These are phyloP conservation scores for Euphorbia pulcherrima DNA, from an alignment of 345 rosid genomes.

Conservation along the genomic window DNA sequence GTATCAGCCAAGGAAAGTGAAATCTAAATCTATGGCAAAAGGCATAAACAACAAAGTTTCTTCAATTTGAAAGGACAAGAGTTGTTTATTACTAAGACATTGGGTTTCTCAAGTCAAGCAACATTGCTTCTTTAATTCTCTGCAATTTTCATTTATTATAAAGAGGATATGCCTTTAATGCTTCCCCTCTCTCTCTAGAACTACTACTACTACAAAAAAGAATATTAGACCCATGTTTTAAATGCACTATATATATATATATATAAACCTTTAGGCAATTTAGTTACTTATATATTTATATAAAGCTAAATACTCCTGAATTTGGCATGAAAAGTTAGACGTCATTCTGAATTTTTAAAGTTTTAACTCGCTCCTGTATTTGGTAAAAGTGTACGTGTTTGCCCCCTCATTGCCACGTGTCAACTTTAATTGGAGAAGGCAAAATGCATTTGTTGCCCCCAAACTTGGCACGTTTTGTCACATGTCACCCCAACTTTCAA, in stretches of 20 bases:
- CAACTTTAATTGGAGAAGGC: too few relatives aligned
- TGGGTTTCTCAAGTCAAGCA: slow-evolving; percentile 26
- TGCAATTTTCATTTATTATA: slow-evolving; percentile 36
- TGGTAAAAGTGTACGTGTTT: too few relatives aligned
- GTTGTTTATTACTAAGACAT: slow-evolving; percentile 36
- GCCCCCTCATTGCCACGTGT: too few relatives aligned
- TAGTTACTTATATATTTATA: too few relatives aligned
- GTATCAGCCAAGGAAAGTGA: slow-evolving; percentile 33
- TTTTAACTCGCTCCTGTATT: too few relatives aligned
- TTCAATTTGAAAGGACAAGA: slow-evolving; percentile 57
- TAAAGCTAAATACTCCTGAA: too few relatives aligned
- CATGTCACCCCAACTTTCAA: too few relatives aligned
- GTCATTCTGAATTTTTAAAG: too few relatives aligned
- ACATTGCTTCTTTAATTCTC: slow-evolving; percentile 31
- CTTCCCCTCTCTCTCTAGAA: slow-evolving; percentile 21
- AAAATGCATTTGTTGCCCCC: too few relatives aligned
- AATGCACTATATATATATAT: slow-evolving; percentile 12
- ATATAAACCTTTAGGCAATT: too few relatives aligned
- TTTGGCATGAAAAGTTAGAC: too few relatives aligned
- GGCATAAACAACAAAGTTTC: slow-evolving; percentile 27
- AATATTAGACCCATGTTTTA: slow-evolving; percentile 35
- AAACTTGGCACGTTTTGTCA: too few relatives aligned
- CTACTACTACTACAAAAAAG: slow-evolving; percentile 24
- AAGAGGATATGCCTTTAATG: slow-evolving; percentile 33
- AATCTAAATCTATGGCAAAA: slow-evolving; percentile 28